Evolutionary conservation across 371 early-diverging fungal genomes (phyloP).

Genomic region (Polyrhizophydium stewartii): DNA sequence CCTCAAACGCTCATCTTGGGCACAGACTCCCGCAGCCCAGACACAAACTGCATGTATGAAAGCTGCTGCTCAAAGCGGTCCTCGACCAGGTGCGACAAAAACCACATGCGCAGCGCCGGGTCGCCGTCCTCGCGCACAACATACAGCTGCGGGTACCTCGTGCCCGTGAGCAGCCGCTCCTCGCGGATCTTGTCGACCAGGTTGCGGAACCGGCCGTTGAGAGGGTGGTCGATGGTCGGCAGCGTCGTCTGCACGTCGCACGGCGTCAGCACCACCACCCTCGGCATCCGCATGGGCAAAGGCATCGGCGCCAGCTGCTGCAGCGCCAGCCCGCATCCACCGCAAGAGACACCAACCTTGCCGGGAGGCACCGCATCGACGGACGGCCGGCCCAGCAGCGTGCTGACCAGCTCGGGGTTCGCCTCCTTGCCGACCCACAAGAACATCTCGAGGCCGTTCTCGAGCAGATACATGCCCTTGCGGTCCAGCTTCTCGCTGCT

Average conservation of each 20-base stretch:
- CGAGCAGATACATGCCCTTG: conserved; percentile 80
- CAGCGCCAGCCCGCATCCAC: no score
- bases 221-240: conserved; percentile 26
- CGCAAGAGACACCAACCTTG: no score
- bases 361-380: conserved; percentile 39
- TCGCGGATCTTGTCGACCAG: conserved; percentile 33
- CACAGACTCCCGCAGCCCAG: conserved; percentile 51
- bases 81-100: conserved; percentile 83
- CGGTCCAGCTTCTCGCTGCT: conserved; percentile 80
- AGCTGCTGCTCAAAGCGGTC: conserved; percentile 76
- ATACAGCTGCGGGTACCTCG: conserved; percentile 50
- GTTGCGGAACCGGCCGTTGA: conserved; percentile 28
- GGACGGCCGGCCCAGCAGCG: conserved; percentile 54
- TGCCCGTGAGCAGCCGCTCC: conserved; percentile 33
- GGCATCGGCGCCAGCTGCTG: no score
- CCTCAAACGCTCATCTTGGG: conserved; percentile 3
- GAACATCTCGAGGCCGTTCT: conserved; percentile 77
- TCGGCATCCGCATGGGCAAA: no score
- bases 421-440: conserved; percentile 84
- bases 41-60: conserved; percentile 81
- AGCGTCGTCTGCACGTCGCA: conserved; percentile 27
- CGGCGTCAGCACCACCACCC: no score
- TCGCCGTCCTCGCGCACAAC: conserved; percentile 93
- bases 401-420: conserved; percentile 66
- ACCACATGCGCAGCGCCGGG: conserved; percentile 74